Evolutionary conservation across 2,329 filamentous ascomycete species (phyloP), one percentile per base, ranked within the genome.

Genomic region (Dothistroma septosporum): DNA sequence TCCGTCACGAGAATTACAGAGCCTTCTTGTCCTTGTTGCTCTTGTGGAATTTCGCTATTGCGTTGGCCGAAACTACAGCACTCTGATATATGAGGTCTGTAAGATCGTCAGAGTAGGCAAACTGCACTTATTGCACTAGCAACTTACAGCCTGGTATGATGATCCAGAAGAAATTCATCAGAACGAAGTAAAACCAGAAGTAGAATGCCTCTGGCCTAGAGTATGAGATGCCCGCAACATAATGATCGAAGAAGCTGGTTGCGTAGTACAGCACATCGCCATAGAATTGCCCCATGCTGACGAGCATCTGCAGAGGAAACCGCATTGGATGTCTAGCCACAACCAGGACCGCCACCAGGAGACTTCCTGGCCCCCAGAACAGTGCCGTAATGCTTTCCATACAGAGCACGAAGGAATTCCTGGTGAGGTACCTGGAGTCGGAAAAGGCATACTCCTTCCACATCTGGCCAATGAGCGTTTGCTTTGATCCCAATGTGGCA

Each of bases 391-490:
- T 85, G 19, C 83, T 85, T 80, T 96, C 92, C 75, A 96, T 87
- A 74, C 89, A 92, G n/a, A 96, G 79, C 68, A 94, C 91, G 69
- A 96, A 92, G 1, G 87, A 83, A 71, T 94, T 89, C 19, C 87
- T 86, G 2, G 88, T 92, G 68, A 96, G 79, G 72, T 96, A 96
- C 48, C 92, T 83, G 58, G 91, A 95, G 77, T 96, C 92, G 2
- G 90, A 92, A 35, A 92, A 82, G 2, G 90, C 83, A 73, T 96
- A 96, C 76, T 96, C 92, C 73, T 96, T 96, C 92, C 92, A 96
- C 49, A 96, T 80, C 78, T 96, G 91, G 2, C 88, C 90, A 59
- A 92, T 88, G 8, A 94, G 77, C 58, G 87, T 86, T 72, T 91
- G 87, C 61, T 85, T 85, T 11, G 83, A 79, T 0, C 86, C 85